Percentiles rank a stretch among this genome's conserved stretches.
Conservation (phyloP, 768 basidiomycete genomes). For the Psilocybe cubensis region DNA sequence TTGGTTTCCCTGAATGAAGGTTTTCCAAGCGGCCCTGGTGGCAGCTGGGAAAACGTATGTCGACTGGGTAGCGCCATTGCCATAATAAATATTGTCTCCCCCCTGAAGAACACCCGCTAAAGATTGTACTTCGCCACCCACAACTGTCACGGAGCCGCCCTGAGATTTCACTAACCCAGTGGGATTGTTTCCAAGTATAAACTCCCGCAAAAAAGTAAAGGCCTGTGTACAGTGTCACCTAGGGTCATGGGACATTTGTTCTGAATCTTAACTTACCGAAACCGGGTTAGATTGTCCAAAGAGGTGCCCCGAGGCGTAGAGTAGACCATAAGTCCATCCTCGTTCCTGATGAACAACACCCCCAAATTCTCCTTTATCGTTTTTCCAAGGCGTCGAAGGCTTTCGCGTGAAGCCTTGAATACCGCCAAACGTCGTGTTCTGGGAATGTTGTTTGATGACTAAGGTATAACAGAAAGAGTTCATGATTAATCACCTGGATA, state of each 20-base stretch:
- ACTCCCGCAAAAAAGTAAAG: constrained; percentile 64
- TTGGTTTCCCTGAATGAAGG: constrained; percentile 37
- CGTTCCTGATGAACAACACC: constrained; percentile 80
- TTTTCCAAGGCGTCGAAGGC: constrained; percentile 71
- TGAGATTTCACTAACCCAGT: constrained; percentile 55
- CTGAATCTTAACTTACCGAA: constrained; percentile 32
- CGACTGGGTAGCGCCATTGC: constrained; percentile 50
- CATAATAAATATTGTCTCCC: constrained; percentile 58
- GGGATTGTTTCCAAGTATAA: constrained; percentile 62
- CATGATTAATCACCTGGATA: constrained; percentile 47
- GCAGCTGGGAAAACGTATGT: constrained; percentile 58
- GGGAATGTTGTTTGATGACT: neutral
- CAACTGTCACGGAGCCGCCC: constrained; percentile 32
- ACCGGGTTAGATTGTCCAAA: constrained; percentile 38
- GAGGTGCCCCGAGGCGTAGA: constrained; percentile 45
- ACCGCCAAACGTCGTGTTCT: constrained; percentile 84
- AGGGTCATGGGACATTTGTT: neutral
- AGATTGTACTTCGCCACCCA: constrained; percentile 53
- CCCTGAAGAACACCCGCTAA: constrained; percentile 55
- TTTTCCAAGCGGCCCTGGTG: constrained; percentile 59
- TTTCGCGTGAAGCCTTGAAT: constrained; percentile 73
- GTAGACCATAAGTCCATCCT: constrained; percentile 58
- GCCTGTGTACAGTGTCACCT: no score
- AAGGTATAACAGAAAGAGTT: neutral
- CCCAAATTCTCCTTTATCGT: constrained; percentile 59